Evolutionary conservation across 169 alveolate genomes (phyloP), one percentile per base, ranked within the genome.

Genomic region (Cryptosporidium parvum): DNA sequence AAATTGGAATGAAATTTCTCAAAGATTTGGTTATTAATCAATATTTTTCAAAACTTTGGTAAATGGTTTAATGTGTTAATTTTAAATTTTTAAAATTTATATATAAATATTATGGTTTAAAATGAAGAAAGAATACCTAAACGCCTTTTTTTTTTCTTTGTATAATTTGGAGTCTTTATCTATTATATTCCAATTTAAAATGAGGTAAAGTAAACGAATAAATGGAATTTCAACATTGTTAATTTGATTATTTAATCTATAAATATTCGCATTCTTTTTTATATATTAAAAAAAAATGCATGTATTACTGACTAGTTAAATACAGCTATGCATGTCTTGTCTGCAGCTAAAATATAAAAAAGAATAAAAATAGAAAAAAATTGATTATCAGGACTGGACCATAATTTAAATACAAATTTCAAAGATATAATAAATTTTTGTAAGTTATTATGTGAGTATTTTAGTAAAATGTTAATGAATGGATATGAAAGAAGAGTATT

Each of bases 341-440:
- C 85, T 52, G 85, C 68, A 9, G 71, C 48, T 65, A 29, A 31
- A 65, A 29, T 29, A 29, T 10, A 9, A 65, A 65, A 65, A 65
- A 29, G 29, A 33, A 33, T 29, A 65, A 31, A 14, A 62, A 31
- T n/a, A 31, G 10, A 31, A 33, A 31, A 70, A 21, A 23, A 21
- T 70, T 29, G 26, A 69, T 39, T 26, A 35, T 73, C 69, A 53
- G 86, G 86, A 52, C 86, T 73, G 86, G 86, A 58, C 86, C 86
- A 33, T 23, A 48, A 51, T 1, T 53, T 42, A 33, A 73, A 37
- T 7, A 39, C 14, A 69, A 69, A 69, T 5, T 21, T 26, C 1
- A 14, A 21, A 65, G 37, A 23, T 4, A 69, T 39, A 39, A 21
- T 69, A 69, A 69, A 35, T 10, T 31, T n/a, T 2, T 8, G 2